These are phyloP conservation scores for Paramecium octaurelia DNA, from an alignment of 73 alveolate genomes.

Conservation along the genomic window DNA sequence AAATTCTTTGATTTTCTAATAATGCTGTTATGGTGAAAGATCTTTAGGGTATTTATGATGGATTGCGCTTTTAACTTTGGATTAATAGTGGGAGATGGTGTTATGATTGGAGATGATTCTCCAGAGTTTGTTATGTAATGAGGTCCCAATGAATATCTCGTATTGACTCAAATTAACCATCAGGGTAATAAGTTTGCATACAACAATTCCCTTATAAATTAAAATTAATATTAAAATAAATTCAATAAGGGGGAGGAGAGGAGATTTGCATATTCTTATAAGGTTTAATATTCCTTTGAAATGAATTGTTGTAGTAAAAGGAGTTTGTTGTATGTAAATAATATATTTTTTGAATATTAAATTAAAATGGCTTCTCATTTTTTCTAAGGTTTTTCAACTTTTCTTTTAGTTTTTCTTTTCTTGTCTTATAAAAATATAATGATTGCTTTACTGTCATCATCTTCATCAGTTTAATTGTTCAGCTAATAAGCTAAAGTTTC, in stretches of 20 bases:
- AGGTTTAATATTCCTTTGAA: neutral
- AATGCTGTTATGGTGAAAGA: neutral
- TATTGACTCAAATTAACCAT: constrained; percentile 21
- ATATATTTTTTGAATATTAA: neutral
- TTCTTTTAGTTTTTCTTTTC: neutral
- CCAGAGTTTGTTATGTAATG: neutral
- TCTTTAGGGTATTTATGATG: neutral
- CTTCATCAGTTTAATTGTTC: neutral
- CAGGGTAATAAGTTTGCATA: neutral
- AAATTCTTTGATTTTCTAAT: constrained; percentile 6
- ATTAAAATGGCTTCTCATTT: constrained; percentile 7
- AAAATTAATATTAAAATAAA: neutral
- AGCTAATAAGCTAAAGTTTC: constrained; percentile 53
- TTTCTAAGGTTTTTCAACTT: constrained; percentile 12
- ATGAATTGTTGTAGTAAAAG: neutral
- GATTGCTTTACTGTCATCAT: constrained; percentile 2
- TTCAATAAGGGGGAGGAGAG: neutral
- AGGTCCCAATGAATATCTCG: neutral
- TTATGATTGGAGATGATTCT: neutral
- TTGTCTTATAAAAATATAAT: neutral
- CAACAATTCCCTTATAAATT: constrained; percentile 9
- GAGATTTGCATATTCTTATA: neutral
- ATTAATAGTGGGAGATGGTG: neutral
- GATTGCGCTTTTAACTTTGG: neutral
- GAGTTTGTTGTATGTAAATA: neutral